Percentiles rank a stretch among this genome's conserved stretches.
These are phyloP conservation scores for Chaetomium sp. DNA, from an alignment of 2,329 filamentous ascomycete species.

Conservation along the genomic window DNA sequence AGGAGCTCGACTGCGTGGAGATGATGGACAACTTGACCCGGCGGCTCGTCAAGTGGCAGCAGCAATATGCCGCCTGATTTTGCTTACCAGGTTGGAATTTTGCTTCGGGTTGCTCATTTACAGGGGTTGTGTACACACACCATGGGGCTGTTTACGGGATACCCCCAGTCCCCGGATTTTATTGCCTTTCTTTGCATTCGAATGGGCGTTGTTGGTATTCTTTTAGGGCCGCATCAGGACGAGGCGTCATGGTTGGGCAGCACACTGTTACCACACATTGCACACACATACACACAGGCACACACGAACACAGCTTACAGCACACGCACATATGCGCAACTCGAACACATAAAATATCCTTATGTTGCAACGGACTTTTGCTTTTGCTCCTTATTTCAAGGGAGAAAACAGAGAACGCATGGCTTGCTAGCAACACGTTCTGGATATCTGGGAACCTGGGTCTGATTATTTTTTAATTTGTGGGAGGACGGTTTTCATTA, in stretches of 20 bases:
- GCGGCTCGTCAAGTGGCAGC: conserved; percentile 80
- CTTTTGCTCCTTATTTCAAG: no score
- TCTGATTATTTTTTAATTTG: background rate
- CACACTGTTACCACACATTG: conserved; percentile 10
- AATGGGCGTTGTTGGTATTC: conserved; percentile 2
- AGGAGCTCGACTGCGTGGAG: conserved; percentile 68
- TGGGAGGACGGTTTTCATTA: conserved; percentile 4
- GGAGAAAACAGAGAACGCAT: no score
- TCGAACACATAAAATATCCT: no score
- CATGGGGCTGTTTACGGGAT: no score
- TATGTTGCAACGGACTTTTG: no score
- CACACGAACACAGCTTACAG: background rate
- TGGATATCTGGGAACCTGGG: background rate
- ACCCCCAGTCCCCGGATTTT: no score
- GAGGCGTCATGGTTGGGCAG: conserved; percentile 9
- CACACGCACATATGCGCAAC: no score
- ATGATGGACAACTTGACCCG: conserved; percentile 87
- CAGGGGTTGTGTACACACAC: background rate
- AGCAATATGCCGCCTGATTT: conserved; percentile 47
- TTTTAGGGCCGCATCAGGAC: background rate
- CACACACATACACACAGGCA: background rate
- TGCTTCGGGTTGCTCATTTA: background rate
- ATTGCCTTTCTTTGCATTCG: conserved; percentile 3
- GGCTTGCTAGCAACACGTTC: no score
- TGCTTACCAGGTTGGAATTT: background rate